Conservation (phyloP, 768 basidiomycete species). For the Boletales sp. region DNA sequence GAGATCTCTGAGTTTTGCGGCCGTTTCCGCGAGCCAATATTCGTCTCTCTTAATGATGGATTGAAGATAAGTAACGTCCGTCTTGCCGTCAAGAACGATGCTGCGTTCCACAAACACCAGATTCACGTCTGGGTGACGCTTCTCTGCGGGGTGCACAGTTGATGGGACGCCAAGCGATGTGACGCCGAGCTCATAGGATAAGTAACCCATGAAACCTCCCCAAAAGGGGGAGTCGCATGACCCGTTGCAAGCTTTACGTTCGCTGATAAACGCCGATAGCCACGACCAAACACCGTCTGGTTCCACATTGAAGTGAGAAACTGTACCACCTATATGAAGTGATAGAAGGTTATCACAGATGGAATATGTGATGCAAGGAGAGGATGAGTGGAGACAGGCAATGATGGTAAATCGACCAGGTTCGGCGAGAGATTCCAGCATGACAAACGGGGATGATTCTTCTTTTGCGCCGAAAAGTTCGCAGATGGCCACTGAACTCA, state of each 20-base stretch:
- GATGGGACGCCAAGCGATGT: constrained; percentile 47
- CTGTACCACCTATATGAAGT: constrained; percentile 37
- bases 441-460: constrained; percentile 58
- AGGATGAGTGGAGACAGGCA: constrained; percentile 51
- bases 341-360: constrained; percentile 48
- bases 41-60: constrained; percentile 57
- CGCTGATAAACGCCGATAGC: constrained; percentile 66
- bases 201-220: constrained; percentile 76
- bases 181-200: constrained; percentile 79
- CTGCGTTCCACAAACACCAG: constrained; percentile 77
- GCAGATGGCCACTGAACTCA: constrained; percentile 47
- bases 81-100: constrained; percentile 58
- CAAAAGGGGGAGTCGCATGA: constrained; percentile 64
- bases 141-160: constrained; percentile 23
- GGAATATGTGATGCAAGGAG: constrained; percentile 56
- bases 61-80: constrained; percentile 56
- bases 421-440: constrained; percentile 73
- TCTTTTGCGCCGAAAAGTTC: constrained; percentile 59
- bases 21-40: constrained; percentile 54
- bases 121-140: constrained; percentile 66
- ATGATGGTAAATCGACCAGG: constrained; percentile 76
- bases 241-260: constrained; percentile 46
- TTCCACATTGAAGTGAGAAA: constrained; percentile 41
- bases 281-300: constrained; percentile 68
- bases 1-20: constrained; percentile 12